phyloP scores from a whole-genome alignment of 345 rosid species.

The Eutrema yunnanense region DNA sequence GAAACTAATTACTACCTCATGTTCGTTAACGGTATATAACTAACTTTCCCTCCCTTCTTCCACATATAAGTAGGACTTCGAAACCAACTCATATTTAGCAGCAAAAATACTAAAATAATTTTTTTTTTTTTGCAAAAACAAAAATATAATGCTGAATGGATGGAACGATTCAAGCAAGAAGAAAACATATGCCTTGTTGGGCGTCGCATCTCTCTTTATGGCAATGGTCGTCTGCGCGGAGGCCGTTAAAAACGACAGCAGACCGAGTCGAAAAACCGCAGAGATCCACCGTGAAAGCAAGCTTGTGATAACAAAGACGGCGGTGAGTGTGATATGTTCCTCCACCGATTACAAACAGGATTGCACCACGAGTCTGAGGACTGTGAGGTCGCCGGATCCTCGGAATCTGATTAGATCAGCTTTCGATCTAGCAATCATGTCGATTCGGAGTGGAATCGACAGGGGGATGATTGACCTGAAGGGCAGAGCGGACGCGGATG shows the following conservation, averaged over 20 bases:
- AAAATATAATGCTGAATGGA: conserved; percentile 10
- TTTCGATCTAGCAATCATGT: conserved; percentile 38
- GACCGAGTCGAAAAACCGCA: neutral
- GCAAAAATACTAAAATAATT: neutral
- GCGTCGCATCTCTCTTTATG: neutral
- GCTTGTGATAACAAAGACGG: conserved; percentile 14
- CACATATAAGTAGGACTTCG: conserved; percentile 10
- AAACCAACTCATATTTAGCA: conserved; percentile 6
- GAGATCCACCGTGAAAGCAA: conserved; percentile 18
- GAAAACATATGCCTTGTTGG: conserved; percentile 5
- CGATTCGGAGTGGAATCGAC: conserved; percentile 37
- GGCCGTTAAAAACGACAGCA: neutral
- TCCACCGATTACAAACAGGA: conserved; percentile 55
- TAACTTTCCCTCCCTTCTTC: conserved; percentile 12
- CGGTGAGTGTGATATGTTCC: conserved; percentile 49
- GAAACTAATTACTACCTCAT: conserved; percentile 16
- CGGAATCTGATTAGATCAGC: conserved; percentile 45
- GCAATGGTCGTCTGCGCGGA: neutral
- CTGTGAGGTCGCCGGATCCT: conserved; percentile 45
- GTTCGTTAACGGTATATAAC: conserved; percentile 16
- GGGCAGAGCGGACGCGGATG: conserved; percentile 45
- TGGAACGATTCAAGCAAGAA: conserved; percentile 8
- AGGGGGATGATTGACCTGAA: conserved; percentile 33
- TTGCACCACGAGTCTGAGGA: conserved; percentile 38
- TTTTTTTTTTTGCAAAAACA: neutral